Evolutionary conservation across 225 moss, liverwort and hornwort species (phyloP).

Genomic region (Climacium dendroides): DNA sequence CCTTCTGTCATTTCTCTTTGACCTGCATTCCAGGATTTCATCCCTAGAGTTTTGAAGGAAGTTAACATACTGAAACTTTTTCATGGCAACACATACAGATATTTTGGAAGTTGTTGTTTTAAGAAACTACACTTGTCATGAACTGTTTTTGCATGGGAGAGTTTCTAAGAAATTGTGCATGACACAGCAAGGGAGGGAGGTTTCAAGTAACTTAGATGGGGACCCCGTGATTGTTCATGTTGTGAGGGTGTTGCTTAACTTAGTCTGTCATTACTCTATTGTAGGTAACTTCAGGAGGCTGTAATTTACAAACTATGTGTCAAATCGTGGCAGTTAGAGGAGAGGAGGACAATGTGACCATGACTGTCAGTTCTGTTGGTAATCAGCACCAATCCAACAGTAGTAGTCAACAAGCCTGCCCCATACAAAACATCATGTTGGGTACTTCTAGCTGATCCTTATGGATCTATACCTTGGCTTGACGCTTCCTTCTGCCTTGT

Average conservation of each 20-base stretch:
- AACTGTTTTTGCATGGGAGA: not conserved
- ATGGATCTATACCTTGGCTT: not conserved
- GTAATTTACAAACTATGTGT: not conserved
- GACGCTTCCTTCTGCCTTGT: not conserved
- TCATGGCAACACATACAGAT: not conserved
- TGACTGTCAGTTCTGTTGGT: not conserved
- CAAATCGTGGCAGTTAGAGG: not conserved
- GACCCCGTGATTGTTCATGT: not conserved
- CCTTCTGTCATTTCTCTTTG: not conserved
- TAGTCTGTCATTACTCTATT: not conserved
- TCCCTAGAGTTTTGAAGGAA: not conserved
- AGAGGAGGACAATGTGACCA: not conserved
- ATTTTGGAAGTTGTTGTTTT: not conserved
- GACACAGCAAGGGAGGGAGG: not conserved
- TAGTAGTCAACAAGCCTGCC: not conserved
- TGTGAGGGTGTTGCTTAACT: not conserved
- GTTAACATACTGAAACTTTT: not conserved
- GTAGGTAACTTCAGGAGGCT: not conserved
- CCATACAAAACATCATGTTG: not conserved
- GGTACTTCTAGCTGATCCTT: not conserved
- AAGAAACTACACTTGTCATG: not conserved
- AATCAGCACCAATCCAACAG: not conserved
- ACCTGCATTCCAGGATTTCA: not conserved
- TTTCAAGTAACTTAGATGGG: not conserved
- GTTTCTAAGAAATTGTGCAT: too few relatives aligned